Evolutionary conservation across 2,329 filamentous ascomycete genomes (phyloP), one percentile per base, ranked within the genome.

Genomic region (Hortaea sp.): DNA sequence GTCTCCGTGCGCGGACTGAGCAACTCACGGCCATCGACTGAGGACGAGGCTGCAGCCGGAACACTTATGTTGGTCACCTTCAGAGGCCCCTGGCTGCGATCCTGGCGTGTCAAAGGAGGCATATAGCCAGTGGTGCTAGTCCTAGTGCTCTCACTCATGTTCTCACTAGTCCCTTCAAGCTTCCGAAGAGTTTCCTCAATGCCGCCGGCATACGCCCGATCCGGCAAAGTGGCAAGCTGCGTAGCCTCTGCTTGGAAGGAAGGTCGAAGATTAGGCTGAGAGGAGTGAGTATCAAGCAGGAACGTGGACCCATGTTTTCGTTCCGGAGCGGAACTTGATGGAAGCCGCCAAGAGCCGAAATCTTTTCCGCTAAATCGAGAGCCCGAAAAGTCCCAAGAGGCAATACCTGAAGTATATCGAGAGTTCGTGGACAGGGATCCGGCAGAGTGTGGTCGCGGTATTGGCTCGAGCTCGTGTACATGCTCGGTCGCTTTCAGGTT

Each of bases 141-240:
- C 38, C 39, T 42, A 4, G 35, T 47, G 43, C 50, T 53, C 12
- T 34, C 44, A 7, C 51, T 48, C 7, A 49, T 45, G 39, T 49
- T 59, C 7, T 51, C 47, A 6, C 50, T 50, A 43, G 57, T 90
- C 7, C 92, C 92, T 68, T 98, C 92, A 0, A 98, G 74, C 59
- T 97, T 98, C 56, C 89, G 68, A 43, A 98, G 66, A 0, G 92
- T 87, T n/a, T 89, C 88, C 61, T 97, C 92, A 28, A 97, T 82
- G 9, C 90, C 90, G 59, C 94, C 70, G 40, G 70, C 70, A 20
- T 69, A 86, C 40, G 84, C 82, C 50, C 94, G 87, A 59, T 95
- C 89, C 0, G 90, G 88, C 28, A 97, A 86, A 46, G 85, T 82
- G 2, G 89, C 87, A 45, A 98, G 78, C 56, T 86, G 86, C 49